Percentiles rank a stretch among this genome's conserved stretches.
Evolutionary conservation across 352 stramenopile species (phyloP).

Genomic region (Phytophthora melonis): DNA sequence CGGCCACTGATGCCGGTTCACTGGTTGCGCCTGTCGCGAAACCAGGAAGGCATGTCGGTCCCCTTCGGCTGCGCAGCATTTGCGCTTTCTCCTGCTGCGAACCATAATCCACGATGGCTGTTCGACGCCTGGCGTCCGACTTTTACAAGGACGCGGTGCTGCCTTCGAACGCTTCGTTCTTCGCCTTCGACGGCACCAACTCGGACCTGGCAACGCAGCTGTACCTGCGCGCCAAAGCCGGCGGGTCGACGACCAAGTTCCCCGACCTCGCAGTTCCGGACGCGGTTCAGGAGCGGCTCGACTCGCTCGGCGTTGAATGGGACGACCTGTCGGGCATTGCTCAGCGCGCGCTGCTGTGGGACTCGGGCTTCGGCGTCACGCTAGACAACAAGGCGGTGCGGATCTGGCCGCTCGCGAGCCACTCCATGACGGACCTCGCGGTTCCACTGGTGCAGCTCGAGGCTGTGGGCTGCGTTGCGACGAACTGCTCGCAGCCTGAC

Average conservation of each 20-base stretch:
- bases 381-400: constrained; percentile 23
- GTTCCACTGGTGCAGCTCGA: constrained; percentile 33
- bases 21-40: constrained; percentile 16
- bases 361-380: constrained; percentile 35
- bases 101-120: constrained; percentile 11
- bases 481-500: constrained; percentile 32
- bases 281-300: constrained; percentile 8
- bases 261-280: constrained; percentile 15
- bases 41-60: background rate
- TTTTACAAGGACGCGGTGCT: constrained; percentile 10
- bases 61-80: constrained; percentile 1
- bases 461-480: constrained; percentile 14
- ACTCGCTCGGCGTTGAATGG: constrained; percentile 22
- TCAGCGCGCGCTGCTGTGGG: constrained; percentile 40
- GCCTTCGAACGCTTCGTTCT: constrained; percentile 32
- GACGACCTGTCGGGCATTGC: constrained; percentile 28
- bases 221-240: constrained; percentile 29
- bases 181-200: constrained; percentile 44
- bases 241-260: constrained; percentile 1
- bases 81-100: background rate
- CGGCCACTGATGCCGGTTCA: background rate
- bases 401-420: constrained; percentile 28
- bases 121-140: background rate
- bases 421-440: constrained; percentile 37
- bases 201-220: constrained; percentile 44